Conservation (phyloP, 345 rosid genomes). For the Euphorbia peplus region DNA sequence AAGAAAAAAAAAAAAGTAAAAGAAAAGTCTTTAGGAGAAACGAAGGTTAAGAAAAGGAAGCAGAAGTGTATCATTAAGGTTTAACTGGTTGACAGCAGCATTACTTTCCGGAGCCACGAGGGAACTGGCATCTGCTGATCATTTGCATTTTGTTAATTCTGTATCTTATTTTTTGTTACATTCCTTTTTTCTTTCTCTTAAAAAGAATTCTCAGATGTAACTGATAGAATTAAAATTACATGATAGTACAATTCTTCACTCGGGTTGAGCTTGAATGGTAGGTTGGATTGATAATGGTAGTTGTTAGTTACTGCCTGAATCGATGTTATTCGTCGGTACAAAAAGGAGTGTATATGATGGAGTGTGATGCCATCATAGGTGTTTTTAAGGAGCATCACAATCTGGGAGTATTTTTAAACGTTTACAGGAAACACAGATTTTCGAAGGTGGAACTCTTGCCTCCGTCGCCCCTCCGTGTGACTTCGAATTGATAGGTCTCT, state of each 20-base stretch:
- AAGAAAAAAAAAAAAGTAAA: neutral
- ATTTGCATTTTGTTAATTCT: constrained; percentile 40
- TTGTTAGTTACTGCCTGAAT: too few relatives aligned
- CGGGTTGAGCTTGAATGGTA: neutral
- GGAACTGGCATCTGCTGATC: constrained; percentile 27
- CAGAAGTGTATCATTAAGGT: constrained; percentile 41
- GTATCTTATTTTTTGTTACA: constrained; percentile 41
- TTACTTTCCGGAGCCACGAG: constrained; percentile 43
- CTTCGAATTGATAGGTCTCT: too few relatives aligned
- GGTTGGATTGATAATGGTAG: too few relatives aligned
- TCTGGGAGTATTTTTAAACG: too few relatives aligned
- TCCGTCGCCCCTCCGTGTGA: too few relatives aligned
- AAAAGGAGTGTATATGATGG: too few relatives aligned
- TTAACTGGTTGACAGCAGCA: constrained; percentile 33
- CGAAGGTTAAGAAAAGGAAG: constrained; percentile 22
- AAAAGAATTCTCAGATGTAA: constrained; percentile 44
- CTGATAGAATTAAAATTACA: constrained; percentile 54
- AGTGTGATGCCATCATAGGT: too few relatives aligned
- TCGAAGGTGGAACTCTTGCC: too few relatives aligned
- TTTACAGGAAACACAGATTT: too few relatives aligned
- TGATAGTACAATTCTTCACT: constrained; percentile 38
- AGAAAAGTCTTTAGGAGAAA: constrained; percentile 16
- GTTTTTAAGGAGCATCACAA: too few relatives aligned
- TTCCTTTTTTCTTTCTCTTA: constrained; percentile 17
- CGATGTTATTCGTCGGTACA: too few relatives aligned